Evolutionary conservation across 2,329 filamentous ascomycete species (phyloP).

Genomic region (Didymella arachidicola): DNA sequence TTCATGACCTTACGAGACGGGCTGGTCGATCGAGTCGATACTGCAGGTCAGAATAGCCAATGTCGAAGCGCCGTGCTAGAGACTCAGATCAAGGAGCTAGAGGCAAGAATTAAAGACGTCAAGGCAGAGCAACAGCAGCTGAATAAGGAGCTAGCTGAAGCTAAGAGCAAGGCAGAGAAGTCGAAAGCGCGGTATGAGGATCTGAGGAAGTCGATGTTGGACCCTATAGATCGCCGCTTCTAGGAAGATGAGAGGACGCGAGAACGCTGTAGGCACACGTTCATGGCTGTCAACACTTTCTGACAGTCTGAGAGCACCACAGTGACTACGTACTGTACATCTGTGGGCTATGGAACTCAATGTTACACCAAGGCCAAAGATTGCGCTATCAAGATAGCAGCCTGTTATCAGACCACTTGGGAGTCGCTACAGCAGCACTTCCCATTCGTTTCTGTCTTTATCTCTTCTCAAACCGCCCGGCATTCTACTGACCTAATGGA

Average conservation of each 20-base stretch:
- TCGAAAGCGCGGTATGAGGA: neutral
- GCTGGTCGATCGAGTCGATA: neutral
- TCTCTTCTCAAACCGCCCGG: no score
- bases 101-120: neutral
- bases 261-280: no score
- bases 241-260: neutral
- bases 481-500: neutral
- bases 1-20: neutral
- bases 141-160: neutral
- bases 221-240: neutral
- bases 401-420: no score
- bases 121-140: neutral
- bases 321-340: neutral
- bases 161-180: neutral
- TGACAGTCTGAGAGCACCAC: neutral
- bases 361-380: no score
- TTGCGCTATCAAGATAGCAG: neutral
- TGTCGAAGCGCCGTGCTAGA: neutral
- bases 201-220: neutral
- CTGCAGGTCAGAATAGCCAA: neutral
- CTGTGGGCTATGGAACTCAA: neutral
- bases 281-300: no score
- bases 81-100: neutral
- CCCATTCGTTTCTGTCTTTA: neutral
- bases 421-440: neutral